phyloP scores from a whole-genome alignment of 805 yeast species.

The Pichia deserticola region DNA sequence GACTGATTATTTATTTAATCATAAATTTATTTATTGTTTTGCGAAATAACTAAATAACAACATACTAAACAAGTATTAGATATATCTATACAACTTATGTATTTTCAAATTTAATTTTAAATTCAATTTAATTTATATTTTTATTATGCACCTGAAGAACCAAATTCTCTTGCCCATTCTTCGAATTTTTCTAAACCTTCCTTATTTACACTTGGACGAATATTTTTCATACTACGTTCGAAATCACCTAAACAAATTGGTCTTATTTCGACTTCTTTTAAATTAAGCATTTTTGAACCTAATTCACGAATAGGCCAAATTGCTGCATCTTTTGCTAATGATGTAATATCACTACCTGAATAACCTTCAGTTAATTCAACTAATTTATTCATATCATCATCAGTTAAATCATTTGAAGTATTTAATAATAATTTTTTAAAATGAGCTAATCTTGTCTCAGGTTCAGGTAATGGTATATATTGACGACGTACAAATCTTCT shows the following conservation, averaged over 20 bases:
- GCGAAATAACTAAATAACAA: too few species aligned
- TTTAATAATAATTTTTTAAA: constrained; percentile 56
- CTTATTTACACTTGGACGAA: constrained; percentile 80
- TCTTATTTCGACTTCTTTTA: constrained; percentile 68
- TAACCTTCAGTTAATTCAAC: constrained; percentile 55
- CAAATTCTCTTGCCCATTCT: constrained; percentile 81
- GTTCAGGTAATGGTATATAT: constrained; percentile 91
- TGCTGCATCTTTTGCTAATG: constrained; percentile 93
- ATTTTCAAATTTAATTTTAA: too few species aligned
- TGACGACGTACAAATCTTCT: constrained; percentile 87
- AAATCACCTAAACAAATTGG: constrained; percentile 72
- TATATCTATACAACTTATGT: too few species aligned
- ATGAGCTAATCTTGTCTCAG: constrained; percentile 70
- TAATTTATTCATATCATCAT: constrained; percentile 52
- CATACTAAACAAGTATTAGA: too few species aligned
- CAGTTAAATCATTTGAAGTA: constrained; percentile 65
- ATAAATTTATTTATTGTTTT: too few species aligned
- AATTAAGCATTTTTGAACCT: constrained; percentile 71
- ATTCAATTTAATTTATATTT: neutral
- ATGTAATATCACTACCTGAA: constrained; percentile 92
- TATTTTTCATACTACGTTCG: constrained; percentile 61
- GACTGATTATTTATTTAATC: too few species aligned
- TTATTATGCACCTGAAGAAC: constrained; percentile 72
- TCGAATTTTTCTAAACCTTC: constrained; percentile 78
- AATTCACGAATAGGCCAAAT: constrained; percentile 92